Base-by-base conservation (phyloP, 2,329 filamentous ascomycete species). In the Colletotrichum sp. region DNA sequence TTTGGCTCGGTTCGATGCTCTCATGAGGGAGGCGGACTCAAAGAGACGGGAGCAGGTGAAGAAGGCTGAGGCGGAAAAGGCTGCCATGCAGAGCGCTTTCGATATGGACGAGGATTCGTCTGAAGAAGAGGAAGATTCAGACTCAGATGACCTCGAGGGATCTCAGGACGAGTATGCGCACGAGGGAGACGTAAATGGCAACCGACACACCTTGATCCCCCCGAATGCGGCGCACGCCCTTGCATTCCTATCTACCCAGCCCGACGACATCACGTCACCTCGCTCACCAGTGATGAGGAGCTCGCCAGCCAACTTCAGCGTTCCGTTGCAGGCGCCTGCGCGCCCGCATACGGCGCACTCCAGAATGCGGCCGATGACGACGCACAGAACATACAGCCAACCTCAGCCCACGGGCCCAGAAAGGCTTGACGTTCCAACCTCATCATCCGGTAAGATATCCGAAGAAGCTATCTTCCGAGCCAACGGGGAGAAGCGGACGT, bases 1-100 rank as follows among this genome's bases (percentile, higher is more conserved):
- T 1, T 85, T 93, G 36, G 92, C 91, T 12, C 87, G 91, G 26
- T 94, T 93, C 69, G 92, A 93, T 69, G 92, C 91, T 4, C 81
- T 94, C 58, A 93, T 94, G 92, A 86, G 87, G 26, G 90, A 93
- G 78, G 85, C 86, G 24, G 92, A 93, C 52, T 86, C 88, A 72
- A 89, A 87, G 67, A 84, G 86, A 71, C 84, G 84, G 78, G 84
- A 85, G 64, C 84, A 84, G 32, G 84, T 86, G 56, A 83, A 84
- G 10, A 79, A 81, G 26, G 80, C 80, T 32, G 67, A 75, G 12
- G 77, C 79, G 26, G 79, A 82, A 68, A 79, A 79, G 32, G 78
- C 80, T 14, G 83, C 85, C 6, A 80, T 86, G 71, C 86, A 85
- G 68, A 91, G 89, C 78, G 87, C 86, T 2, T 90, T 89, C 82